Percentiles rank a stretch among this genome's conserved stretches.
Evolutionary conservation across 1,284 basidiomycete species (phyloP).

Genomic region (Trichosporon sp.): DNA sequence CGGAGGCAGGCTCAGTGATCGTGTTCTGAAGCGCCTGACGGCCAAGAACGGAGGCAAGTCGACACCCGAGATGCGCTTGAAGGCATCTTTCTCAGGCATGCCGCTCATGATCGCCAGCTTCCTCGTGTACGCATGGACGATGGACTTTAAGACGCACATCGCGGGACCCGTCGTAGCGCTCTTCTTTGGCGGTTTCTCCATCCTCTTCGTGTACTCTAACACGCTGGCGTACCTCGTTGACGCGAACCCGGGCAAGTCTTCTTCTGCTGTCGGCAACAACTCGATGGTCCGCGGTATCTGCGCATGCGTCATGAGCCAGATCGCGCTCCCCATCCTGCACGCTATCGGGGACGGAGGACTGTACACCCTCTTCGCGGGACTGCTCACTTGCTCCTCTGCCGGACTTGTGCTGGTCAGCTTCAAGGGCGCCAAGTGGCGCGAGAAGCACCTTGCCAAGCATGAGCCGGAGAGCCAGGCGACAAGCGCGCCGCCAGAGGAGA

Average conservation of each 20-base stretch:
- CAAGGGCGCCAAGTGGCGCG: constrained; percentile 19
- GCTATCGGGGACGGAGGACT: constrained; percentile 70
- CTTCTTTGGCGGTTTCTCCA: constrained; percentile 68
- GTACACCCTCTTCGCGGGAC: constrained; percentile 70
- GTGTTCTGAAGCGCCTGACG: constrained; percentile 63
- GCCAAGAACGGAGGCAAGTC: constrained; percentile 65
- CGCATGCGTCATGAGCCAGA: constrained; percentile 53
- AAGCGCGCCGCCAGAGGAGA: neutral
- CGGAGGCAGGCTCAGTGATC: constrained; percentile 78
- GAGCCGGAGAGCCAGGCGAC: neutral
- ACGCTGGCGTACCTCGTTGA: constrained; percentile 67
- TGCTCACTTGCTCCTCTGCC: constrained; percentile 60
- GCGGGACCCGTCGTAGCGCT: constrained; percentile 64
- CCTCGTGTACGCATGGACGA: constrained; percentile 76
- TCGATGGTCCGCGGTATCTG: constrained; percentile 50
- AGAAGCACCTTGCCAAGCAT: constrained; percentile 20
- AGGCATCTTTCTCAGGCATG: constrained; percentile 62
- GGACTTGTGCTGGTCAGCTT: constrained; percentile 32
- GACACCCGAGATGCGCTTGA: constrained; percentile 75
- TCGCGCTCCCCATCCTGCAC: constrained; percentile 55
- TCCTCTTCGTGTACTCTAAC: constrained; percentile 61
- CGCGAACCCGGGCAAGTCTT: constrained; percentile 61
- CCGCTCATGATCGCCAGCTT: constrained; percentile 59
- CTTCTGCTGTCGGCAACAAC: constrained; percentile 50
- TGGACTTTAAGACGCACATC: constrained; percentile 65